Evolutionary conservation across 805 yeast genomes (phyloP), one percentile per base, ranked within the genome.

Genomic region (Nakazawaea peltata): DNA sequence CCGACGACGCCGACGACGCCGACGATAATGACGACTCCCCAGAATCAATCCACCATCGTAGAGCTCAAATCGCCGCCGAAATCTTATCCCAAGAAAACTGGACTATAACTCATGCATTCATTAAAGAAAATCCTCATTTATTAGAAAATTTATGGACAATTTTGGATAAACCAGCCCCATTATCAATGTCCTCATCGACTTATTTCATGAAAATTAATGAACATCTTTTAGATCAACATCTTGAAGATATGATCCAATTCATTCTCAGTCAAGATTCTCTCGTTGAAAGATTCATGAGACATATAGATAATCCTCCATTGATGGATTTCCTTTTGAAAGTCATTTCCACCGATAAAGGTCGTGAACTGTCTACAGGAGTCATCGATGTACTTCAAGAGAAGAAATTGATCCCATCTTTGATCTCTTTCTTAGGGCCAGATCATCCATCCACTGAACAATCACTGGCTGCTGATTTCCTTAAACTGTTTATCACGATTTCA

Each of bases 401-500:
- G 53, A 57, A 69, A 21, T 63, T 92, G 41, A 78, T 92, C 23
- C 78, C 87, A 6, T 73, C 77, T 42, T 64, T 92, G 44, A 64
- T 92, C 24, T 71, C 76, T 12, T 78, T 76, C 42, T 63, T 92
- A 45, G 77, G 75, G 19, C 87, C 94, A 1, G 69, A 71, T 6
- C 64, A 72, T 26, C 65, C 79, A 8, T 71, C 88, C 9, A 72
- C 83, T 29, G 77, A 77, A 32, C 97, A 92, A 55, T 78, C 92
- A 13, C 94, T 97, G 0, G 94, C 95, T 1, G 94, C 95, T 16
- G 98, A 92, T 53, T 92, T 92, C 51, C 63, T 92, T 35, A 92
- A 92, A 53, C 97, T 97, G 0, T 77, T 92, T 49, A 82, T 92
- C 24, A 81, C 97, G 2, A 84, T 92, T 22, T 85, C 96, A 28